Conservation (phyloP, 495 filamentous ascomycete species). For the Pyrenopolyporus hunteri region DNA sequence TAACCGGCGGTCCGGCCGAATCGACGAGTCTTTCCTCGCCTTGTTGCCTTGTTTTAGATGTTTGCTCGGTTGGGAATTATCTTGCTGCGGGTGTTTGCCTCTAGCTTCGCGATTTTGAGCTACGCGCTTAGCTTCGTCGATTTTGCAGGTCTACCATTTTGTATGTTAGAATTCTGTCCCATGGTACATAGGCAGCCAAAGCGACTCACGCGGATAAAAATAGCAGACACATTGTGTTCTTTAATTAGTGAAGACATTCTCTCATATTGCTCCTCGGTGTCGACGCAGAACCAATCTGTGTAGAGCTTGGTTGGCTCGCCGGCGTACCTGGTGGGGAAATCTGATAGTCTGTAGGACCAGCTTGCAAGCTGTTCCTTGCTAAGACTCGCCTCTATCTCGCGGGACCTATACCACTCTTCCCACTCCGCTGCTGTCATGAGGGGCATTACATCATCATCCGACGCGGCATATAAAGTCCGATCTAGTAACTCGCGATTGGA, state of each 20-base stretch:
- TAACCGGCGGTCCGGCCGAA: background rate
- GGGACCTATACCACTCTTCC: background rate
- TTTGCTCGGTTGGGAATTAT: background rate
- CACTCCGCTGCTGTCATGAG: background rate
- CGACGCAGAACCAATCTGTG: conserved; percentile 2
- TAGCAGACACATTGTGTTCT: background rate
- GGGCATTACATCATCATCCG: background rate
- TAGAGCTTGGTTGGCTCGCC: conserved; percentile 7
- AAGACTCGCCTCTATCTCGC: background rate
- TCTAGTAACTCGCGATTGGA: background rate
- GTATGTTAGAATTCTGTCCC: background rate
- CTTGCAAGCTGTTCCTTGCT: conserved; percentile 8
- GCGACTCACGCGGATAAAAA: conserved; percentile 14
- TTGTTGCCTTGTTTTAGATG: background rate
- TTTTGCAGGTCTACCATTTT: conserved; percentile 2
- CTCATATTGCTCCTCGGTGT: conserved; percentile 11
- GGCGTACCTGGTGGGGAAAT: background rate
- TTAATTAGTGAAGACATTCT: conserved; percentile 8
- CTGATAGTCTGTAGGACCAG: conserved; percentile 23
- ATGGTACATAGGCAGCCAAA: background rate
- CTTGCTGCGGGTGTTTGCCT: background rate
- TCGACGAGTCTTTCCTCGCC: background rate
- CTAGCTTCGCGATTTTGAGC: background rate
- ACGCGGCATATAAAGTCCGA: background rate
- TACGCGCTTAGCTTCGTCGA: conserved; percentile 3